Base-by-base conservation (phyloP, 768 basidiomycete species). In the Boletellus emodensis region DNA sequence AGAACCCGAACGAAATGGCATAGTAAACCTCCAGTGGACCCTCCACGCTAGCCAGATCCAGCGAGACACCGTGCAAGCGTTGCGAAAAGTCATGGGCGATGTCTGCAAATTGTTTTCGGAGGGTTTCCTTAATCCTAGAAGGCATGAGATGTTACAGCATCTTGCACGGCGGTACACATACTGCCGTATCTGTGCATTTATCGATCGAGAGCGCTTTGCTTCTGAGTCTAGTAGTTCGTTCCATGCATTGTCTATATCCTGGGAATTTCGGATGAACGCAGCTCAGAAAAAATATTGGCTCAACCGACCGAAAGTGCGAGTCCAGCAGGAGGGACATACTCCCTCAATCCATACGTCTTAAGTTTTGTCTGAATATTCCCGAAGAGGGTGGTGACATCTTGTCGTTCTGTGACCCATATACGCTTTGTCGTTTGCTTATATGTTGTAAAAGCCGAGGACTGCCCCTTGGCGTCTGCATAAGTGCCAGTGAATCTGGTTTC, bases 311-410 rank as follows among this genome's bases (percentile, higher is more conserved):
- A 71, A 28, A 85, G 75, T 20, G 82, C 71, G 17, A 93, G 70
- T 3, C 90, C 93, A 4, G 69, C 64, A 2, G 84, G 82, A 12
- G 96, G 94, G 20, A 85, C 76, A 67, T 94, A 98, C 60, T 90
- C 83, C 51, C 83, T 75, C 58, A 99, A 64, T 10, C 85, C 83
- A 72, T 98, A 98, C 20, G 94, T 98, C 67, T 78, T 81, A 49
- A 98, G 72, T 69, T 98, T 97, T 1, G 92, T 95, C 67, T 94
- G 90, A 26, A 99, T 85, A 61, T 96, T 95, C 3, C 89, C 85
- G 56, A 97, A 90, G 13, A 97, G 77, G 1, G 88, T 90, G 9
- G 84, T 81, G 10, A 96, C 72, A 51, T 94, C 94, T 63, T 92
- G 88, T 62, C 86, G 82, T 68, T 98, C 94, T 8, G 82, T 84